Evolutionary conservation across 495 filamentous ascomycete genomes (phyloP).

Genomic region (Chaetomidium leptoderma): DNA sequence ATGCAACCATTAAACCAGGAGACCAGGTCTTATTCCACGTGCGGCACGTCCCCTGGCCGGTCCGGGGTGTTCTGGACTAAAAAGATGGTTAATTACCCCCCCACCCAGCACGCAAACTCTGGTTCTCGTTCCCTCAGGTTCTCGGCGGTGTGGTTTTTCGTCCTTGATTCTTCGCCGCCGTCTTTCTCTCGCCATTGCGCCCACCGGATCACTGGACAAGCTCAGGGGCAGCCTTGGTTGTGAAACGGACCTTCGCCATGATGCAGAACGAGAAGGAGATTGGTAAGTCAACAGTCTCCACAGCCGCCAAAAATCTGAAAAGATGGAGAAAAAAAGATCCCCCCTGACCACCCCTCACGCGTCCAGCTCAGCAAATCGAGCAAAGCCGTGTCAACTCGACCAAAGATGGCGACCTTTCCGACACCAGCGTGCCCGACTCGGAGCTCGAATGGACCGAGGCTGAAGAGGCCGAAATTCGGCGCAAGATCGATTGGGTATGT

Average conservation of each 20-base stretch:
- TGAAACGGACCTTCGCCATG: not conserved
- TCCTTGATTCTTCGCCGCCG: not conserved
- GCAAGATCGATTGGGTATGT: conserved; percentile 52
- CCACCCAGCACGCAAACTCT: not conserved
- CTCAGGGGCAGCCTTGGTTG: not conserved
- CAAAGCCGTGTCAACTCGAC: conserved; percentile 12
- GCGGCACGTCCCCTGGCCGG: not conserved
- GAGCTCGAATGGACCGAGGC: conserved; percentile 44
- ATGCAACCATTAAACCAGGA: not conserved
- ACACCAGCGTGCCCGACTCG: conserved; percentile 20
- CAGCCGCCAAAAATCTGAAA: no score
- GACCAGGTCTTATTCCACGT: conserved; percentile 2
- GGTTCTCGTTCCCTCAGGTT: not conserved
- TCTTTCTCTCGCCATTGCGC: not conserved
- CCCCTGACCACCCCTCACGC: not conserved
- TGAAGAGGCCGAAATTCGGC: conserved; percentile 49
- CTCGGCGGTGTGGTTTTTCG: not conserved
- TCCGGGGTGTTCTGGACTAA: no score
- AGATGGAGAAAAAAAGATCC: not conserved
- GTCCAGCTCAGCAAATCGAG: conserved; percentile 17
- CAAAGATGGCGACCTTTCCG: conserved; percentile 23
- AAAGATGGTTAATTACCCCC: not conserved
- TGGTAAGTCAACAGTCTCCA: conserved; percentile 19
- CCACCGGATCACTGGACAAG: not conserved
- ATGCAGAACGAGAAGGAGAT: conserved; percentile 25